phyloP scores from a whole-genome alignment of 164 flowering plant genomes.

The Stephania yunnanensis region DNA sequence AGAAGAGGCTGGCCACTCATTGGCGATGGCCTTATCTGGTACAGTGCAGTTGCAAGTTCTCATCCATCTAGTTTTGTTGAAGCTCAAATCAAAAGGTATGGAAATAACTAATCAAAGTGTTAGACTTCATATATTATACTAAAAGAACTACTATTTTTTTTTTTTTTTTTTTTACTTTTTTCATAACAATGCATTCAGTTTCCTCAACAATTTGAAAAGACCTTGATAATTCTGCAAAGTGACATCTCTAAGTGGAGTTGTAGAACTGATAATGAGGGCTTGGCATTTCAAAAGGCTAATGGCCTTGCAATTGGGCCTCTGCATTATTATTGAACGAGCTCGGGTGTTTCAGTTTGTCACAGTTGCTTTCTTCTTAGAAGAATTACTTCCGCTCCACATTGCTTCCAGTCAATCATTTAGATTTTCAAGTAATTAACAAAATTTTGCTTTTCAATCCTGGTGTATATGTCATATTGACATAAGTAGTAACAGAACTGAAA shows the following conservation, averaged over 20 bases:
- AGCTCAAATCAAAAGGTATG: slow-evolving; percentile 55
- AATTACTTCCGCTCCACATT: no score
- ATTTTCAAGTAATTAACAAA: no score
- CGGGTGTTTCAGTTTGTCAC: no score
- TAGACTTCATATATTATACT: no score
- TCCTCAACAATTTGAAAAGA: slow-evolving; percentile 3
- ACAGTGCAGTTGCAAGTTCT: slow-evolving; percentile 64
- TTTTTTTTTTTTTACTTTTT: neutral
- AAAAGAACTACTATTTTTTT: neutral
- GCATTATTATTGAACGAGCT: no score
- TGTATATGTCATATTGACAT: neutral
- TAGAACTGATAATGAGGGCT: neutral
- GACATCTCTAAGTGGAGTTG: neutral
- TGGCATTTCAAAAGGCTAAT: no score
- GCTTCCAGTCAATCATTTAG: no score
- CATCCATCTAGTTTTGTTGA: slow-evolving; percentile 74
- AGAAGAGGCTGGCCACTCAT: slow-evolving; percentile 69
- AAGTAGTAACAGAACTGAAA: neutral
- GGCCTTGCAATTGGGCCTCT: no score
- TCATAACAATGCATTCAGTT: neutral
- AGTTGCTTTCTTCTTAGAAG: no score
- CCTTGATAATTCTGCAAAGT: neutral
- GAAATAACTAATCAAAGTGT: neutral
- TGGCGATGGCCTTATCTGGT: slow-evolving; percentile 73
- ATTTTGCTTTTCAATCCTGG: no score